Percentiles rank a stretch among this genome's conserved stretches.
Conservation (phyloP, 176 grass and related monocot genomes). For the Sorghum bicolor region DNA sequence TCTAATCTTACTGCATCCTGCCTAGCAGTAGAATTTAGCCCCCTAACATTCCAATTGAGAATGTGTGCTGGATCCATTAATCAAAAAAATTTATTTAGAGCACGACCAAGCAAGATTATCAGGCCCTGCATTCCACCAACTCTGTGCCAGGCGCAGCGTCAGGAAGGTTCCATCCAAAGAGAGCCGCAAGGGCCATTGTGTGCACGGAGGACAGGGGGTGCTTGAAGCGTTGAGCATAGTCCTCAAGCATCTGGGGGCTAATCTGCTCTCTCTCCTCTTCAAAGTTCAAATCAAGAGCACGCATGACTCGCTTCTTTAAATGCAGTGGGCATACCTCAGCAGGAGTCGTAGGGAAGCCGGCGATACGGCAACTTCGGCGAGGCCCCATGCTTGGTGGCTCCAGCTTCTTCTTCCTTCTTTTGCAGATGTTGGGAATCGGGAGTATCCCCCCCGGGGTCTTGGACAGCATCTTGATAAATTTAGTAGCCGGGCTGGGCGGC, state of each 20-base stretch:
- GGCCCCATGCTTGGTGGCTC: background rate
- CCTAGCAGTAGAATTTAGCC: background rate
- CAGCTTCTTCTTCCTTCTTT: no score
- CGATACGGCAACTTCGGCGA: background rate
- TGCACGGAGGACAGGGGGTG: background rate
- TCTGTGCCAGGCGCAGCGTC: no score
- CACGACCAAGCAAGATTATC: no score
- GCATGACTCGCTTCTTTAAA: background rate
- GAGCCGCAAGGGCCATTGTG: background rate
- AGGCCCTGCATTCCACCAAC: no score
- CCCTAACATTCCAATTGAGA: background rate
- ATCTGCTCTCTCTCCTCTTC: background rate
- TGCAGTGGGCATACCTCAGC: background rate
- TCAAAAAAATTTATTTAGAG: background rate
- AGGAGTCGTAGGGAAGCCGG: no score
- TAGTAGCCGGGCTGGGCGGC: no score
- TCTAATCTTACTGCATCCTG: background rate
- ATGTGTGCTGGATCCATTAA: background rate
- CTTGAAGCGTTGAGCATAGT: background rate
- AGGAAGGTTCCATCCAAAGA: background rate
- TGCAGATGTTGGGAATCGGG: no score
- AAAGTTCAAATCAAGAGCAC: background rate
- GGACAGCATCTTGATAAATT: no score
- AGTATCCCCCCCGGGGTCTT: no score
- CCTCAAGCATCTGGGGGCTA: background rate